Percentiles rank a stretch among this genome's conserved stretches.
phyloP scores from a whole-genome alignment of 306 rosid genomes.

The Vigna nakashimae region DNA sequence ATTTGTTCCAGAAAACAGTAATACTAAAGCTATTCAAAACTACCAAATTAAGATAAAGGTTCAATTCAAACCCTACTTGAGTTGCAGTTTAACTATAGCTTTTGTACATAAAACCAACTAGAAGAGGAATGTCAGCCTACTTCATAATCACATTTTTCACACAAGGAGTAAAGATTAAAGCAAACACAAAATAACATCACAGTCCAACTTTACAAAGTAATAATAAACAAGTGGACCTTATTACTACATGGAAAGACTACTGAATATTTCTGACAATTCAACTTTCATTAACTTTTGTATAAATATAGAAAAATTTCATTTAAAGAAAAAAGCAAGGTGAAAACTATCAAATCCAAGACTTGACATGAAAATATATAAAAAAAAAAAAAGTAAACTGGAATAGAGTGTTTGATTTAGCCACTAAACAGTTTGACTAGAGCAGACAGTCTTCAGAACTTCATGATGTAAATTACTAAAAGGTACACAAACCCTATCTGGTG shows the following conservation, averaged over 20 bases:
- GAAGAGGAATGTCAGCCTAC: slow-evolving; percentile 36
- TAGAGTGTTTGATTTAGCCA: slow-evolving; percentile 27
- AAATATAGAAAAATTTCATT: slow-evolving; percentile 2
- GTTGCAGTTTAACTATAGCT: slow-evolving; percentile 22
- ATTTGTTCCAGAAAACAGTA: slow-evolving; percentile 31
- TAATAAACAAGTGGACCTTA: slow-evolving; percentile 20
- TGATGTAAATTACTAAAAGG: slow-evolving; percentile 20
- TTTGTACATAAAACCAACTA: slow-evolving; percentile 31
- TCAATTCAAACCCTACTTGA: slow-evolving; percentile 32
- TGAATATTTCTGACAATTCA: slow-evolving; percentile 11
- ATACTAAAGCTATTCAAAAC: slow-evolving; percentile 11
- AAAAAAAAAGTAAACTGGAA: slow-evolving; percentile 18
- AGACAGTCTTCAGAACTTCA: slow-evolving; percentile 31
- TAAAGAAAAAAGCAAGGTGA: neutral
- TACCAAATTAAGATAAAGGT: slow-evolving; percentile 18
- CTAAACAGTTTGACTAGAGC: slow-evolving; percentile 18
- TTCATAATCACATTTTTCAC: slow-evolving; percentile 27
- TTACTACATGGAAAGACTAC: slow-evolving; percentile 16
- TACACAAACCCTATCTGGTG: slow-evolving; percentile 15
- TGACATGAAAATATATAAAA: neutral
- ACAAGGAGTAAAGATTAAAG: slow-evolving; percentile 10
- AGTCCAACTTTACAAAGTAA: slow-evolving; percentile 7
- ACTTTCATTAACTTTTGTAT: slow-evolving; percentile 15
- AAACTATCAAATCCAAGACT: slow-evolving; percentile 19
- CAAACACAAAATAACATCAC: slow-evolving; percentile 19